phyloP scores from a whole-genome alignment of 768 basidiomycete species.

The Russula vinacea region DNA sequence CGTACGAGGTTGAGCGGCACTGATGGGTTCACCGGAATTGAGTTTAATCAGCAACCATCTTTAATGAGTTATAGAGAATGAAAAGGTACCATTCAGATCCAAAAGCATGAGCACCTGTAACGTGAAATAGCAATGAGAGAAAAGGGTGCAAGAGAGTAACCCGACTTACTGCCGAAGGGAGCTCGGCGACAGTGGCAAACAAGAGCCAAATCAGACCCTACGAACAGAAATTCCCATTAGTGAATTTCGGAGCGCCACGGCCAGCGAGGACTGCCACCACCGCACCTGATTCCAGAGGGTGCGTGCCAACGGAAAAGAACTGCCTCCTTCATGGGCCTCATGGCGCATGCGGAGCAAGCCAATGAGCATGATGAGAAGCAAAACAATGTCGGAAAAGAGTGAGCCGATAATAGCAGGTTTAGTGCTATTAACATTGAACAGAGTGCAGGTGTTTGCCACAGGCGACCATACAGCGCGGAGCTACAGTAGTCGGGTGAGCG shows the following conservation, averaged over 20 bases:
- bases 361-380: not conserved
- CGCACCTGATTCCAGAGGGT: constrained; percentile 14
- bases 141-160: not conserved
- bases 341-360: not conserved
- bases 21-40: not conserved
- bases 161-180: not conserved
- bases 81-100: constrained; percentile 13
- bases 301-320: not conserved
- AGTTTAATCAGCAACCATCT: not conserved
- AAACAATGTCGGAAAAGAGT: not conserved
- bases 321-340: accelerated
- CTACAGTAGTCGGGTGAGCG: not conserved
- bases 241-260: not conserved
- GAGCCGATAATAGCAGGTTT: not conserved
- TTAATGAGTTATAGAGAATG: not conserved
- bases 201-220: constrained; percentile 9
- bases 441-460: not conserved
- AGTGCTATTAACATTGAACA: not conserved
- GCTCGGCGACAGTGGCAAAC: not conserved
- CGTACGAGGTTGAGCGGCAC: not conserved
- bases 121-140: not conserved
- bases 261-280: not conserved
- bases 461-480: not conserved
- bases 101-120: constrained; percentile 6
- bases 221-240: not conserved